Evolutionary conservation across 148 eudicot genomes (phyloP).

Genomic region (Fagopyrum esculentum): DNA sequence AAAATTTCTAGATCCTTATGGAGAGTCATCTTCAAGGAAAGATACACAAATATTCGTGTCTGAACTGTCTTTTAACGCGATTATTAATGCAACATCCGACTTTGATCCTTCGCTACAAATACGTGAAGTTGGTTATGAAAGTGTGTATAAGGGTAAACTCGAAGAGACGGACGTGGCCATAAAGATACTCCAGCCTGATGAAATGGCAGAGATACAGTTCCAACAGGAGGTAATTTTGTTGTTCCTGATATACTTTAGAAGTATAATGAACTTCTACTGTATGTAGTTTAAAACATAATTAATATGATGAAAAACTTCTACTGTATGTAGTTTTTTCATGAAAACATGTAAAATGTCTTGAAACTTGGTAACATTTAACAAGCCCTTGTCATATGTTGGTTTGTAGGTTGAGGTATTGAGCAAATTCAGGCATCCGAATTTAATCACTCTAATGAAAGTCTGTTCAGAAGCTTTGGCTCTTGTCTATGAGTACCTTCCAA

Average conservation of each 20-base stretch:
- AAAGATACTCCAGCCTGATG: slow-evolving; percentile 50
- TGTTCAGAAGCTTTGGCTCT: slow-evolving; percentile 70
- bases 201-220: slow-evolving; percentile 51
- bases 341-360: background rate
- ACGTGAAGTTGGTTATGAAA: slow-evolving; percentile 82
- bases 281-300: background rate
- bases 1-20: slow-evolving; percentile 52
- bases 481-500: slow-evolving; percentile 70
- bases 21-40: slow-evolving; percentile 44
- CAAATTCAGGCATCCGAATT: slow-evolving; percentile 75
- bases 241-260: slow-evolving; percentile 16
- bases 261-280: slow-evolving; percentile 12
- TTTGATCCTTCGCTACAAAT: slow-evolving; percentile 61
- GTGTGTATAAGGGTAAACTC: slow-evolving; percentile 51
- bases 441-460: slow-evolving; percentile 73
- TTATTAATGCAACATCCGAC: slow-evolving; percentile 55
- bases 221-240: slow-evolving; percentile 66
- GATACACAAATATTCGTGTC: slow-evolving; percentile 35
- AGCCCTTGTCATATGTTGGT: background rate
- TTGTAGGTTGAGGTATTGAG: slow-evolving; percentile 75
- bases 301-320: background rate
- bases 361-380: background rate
- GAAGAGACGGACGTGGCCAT: slow-evolving; percentile 73
- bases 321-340: background rate
- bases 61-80: slow-evolving; percentile 58